A percentile compares a stretch with the other conserved stretches of the same genome.
Conservation (phyloP, 345 rosid species). For the Eucalyptus camaldulensis region DNA sequence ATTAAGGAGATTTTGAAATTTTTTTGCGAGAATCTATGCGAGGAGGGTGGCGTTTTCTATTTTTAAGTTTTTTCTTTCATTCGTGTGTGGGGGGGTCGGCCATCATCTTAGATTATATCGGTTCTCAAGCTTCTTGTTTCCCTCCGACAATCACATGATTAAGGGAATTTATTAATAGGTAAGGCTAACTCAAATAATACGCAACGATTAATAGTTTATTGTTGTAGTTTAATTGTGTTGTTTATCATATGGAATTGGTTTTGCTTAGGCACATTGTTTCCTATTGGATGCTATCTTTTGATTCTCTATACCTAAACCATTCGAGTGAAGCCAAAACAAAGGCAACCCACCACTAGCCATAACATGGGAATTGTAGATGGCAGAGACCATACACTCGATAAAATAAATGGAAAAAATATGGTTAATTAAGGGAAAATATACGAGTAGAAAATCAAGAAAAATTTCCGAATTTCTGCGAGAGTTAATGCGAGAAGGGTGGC, state of each 20-base stretch:
- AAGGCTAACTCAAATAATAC: not conserved
- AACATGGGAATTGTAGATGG: not conserved
- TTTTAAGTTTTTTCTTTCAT: not conserved
- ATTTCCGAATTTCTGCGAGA: not conserved
- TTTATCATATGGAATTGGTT: too few relatives aligned
- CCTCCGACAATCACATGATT: not conserved
- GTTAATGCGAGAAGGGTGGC: not conserved
- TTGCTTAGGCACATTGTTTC: not conserved
- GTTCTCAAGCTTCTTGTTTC: not conserved
- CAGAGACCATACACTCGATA: not conserved
- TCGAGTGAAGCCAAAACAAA: not conserved
- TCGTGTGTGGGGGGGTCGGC: not conserved
- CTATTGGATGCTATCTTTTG: not conserved
- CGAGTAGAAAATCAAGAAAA: not conserved
- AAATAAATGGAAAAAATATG: not conserved
- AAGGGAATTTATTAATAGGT: not conserved
- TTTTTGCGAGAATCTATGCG: not conserved
- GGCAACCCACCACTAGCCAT: not conserved
- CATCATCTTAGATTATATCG: not conserved
- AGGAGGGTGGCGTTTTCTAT: not conserved
- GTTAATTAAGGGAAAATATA: not conserved
- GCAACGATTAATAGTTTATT: fast-evolving
- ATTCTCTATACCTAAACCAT: not conserved
- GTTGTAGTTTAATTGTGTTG: too few relatives aligned
- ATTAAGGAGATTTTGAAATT: not conserved